Evolutionary conservation across 2,329 filamentous ascomycete species (phyloP).

Genomic region (Colletotrichum spaethianum): DNA sequence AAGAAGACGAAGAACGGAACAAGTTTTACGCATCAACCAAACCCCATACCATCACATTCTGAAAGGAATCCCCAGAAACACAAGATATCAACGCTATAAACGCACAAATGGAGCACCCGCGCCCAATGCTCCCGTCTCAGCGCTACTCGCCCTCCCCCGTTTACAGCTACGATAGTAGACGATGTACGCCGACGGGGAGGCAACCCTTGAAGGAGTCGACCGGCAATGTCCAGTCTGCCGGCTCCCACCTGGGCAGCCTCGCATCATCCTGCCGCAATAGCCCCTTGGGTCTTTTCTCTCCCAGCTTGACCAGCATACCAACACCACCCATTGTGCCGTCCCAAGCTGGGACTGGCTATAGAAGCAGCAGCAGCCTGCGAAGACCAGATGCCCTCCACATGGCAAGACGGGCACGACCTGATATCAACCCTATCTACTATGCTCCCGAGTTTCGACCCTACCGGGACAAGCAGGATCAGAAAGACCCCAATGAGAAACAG

Average conservation of each 20-base stretch:
- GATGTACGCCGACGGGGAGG: conserved; percentile 54
- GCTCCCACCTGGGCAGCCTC: conserved; percentile 47
- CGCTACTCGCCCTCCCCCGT: conserved; percentile 63
- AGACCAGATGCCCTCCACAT: conserved; percentile 47
- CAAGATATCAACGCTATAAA: not conserved
- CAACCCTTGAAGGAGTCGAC: conserved; percentile 67
- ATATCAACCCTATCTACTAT: conserved; percentile 72
- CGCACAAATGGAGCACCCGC: conserved; percentile 49
- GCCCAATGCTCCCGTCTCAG: conserved; percentile 66
- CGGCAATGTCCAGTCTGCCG: conserved; percentile 62
- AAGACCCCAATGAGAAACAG: conserved; percentile 72
- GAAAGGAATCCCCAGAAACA: conserved; percentile 15
- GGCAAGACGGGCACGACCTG: conserved; percentile 52
- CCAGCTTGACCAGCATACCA: conserved; percentile 63
- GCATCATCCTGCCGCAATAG: conserved; percentile 60
- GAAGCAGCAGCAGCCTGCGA: conserved; percentile 50
- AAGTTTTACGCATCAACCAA: conserved; percentile 24
- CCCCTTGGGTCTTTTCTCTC: conserved; percentile 59
- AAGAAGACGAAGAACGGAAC: conserved; percentile 25
- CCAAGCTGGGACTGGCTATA: conserved; percentile 57
- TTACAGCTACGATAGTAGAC: conserved; percentile 61
- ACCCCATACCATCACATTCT: conserved; percentile 3
- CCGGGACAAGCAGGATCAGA: conserved; percentile 75
- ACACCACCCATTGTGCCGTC: conserved; percentile 65
- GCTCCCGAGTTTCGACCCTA: conserved; percentile 76